These are phyloP conservation scores for Hypoxylon sp. DNA, from an alignment of 2,329 filamentous ascomycete species.

Conservation along the genomic window DNA sequence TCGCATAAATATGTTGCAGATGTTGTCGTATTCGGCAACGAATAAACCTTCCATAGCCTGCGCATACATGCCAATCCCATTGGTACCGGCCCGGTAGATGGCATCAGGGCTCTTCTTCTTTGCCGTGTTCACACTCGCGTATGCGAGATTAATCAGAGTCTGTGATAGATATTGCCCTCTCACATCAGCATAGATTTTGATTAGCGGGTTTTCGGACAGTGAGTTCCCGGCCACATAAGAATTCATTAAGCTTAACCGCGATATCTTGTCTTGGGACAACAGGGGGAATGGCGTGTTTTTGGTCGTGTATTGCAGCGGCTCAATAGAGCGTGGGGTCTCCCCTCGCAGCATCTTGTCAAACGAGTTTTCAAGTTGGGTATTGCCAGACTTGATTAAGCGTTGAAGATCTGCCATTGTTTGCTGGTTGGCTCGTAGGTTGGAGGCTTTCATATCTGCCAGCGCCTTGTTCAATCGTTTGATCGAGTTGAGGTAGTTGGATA, in stretches of 20 bases:
- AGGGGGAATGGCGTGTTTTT: constrained; percentile 89
- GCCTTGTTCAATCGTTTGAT: constrained; percentile 90
- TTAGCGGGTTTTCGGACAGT: constrained; percentile 76
- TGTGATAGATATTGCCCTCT: constrained; percentile 87
- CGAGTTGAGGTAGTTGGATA: constrained; percentile 88
- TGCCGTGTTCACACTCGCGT: constrained; percentile 85
- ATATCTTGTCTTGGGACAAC: constrained; percentile 81
- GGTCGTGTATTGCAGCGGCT: constrained; percentile 92
- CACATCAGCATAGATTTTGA: constrained; percentile 87
- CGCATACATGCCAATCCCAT: constrained; percentile 91
- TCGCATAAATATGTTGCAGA: constrained; percentile 86
- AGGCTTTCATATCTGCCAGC: constrained; percentile 85
- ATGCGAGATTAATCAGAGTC: constrained; percentile 87
- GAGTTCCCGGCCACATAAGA: constrained; percentile 77
- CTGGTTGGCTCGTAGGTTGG: constrained; percentile 94
- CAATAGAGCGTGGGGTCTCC: constrained; percentile 84
- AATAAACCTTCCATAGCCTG: constrained; percentile 90
- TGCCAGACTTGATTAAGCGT: constrained; percentile 82
- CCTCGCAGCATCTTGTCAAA: constrained; percentile 82
- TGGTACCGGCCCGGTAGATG: constrained; percentile 88
- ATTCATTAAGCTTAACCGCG: constrained; percentile 84
- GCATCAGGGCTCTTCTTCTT: constrained; percentile 86
- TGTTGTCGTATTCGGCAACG: constrained; percentile 89
- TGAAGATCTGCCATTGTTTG: constrained; percentile 86
- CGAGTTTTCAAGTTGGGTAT: constrained; percentile 84